Base-by-base conservation (phyloP, 345 rosid species). In the Odontarrhena argentea region DNA sequence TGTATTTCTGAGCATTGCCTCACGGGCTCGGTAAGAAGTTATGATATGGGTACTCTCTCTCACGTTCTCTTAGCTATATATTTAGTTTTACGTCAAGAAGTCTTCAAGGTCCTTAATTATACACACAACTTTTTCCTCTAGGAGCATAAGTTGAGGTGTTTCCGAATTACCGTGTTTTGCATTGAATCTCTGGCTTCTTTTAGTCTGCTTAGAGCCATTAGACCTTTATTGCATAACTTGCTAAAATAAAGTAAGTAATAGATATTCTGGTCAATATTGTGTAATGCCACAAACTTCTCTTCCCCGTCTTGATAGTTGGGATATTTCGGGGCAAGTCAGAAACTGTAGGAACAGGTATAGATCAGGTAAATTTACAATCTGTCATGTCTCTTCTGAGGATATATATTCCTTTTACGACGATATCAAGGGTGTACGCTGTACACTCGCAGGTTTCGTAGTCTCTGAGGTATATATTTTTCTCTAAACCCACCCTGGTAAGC, bases 1-100 rank as follows among this genome's bases (percentile, higher is more conserved):
- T 94, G 96, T 87, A 83, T 79, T 69, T 82, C 78, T 80, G 80
- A 75, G 80, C 72, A 70, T 73, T 78, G 80, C 77, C 65, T 58
- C 60, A 73, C 74, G 60, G 91, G 88, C 78, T 91, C 80, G 97
- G 97, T 95, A 91, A 95, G 99, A 88, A 54, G 74, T 71, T 80
- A 56, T 77, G 63, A 64, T 7, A 53, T 77, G 32, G 55, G 71
- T 78, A 60, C 55, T 53, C 47, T 42, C 67, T 53, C 73, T 32
- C 67, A 10, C 40, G 41, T 58, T 56, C 52, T 71, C 73, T 44
- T n/a, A 34, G 55, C 52, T 69, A 53, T 43, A 46, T 59, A 60
- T 56, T 55, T 60, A n/a, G 7, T 42, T 69, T 57, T 55, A 25
- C 14, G 42, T 24, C 8, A 55, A 25, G 6, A 24, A 69, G 44